Base-by-base conservation (phyloP, 192 early-diverging fungal species). In the Pilaira anomala region DNA sequence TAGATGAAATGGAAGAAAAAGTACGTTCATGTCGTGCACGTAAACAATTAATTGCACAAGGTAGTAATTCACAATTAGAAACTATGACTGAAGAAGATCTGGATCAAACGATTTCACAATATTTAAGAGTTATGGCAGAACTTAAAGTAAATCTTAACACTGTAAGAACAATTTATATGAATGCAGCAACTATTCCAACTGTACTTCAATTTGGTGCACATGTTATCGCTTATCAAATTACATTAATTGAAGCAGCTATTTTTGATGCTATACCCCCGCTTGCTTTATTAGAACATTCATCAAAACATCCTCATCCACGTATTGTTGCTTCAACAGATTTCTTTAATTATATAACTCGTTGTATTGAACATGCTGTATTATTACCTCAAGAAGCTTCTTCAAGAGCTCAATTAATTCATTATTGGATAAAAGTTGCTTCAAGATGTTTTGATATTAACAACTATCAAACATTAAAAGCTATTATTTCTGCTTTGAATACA, bases 281-380 rank as follows among this genome's bases (percentile, higher is more conserved):
- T 3, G 80, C 87, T 40, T 62, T 92, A 12, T 49, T 90, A 11
- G 63, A 70, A 7, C 88, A 92, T 53, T 84, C 86, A 0, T 78
- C 89, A 0, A 80, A 85, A 33, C 71, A 76, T 22, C 87, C 87
- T 8, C 76, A 85, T 36, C 79, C 83, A 21, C 78, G 79, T 7
- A 81, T 92, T 25, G 84, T 84, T 42, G 83, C 83, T 0, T 82
- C 79, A 3, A 83, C 90, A 12, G 89, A 91, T 48, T 88, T 88
- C 70, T 92, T 92, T 80, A 92, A 92, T 59, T 91, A 89, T 67
- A 49, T 91, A 22, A 87, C 89, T 13, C 77, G 90, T 5, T 60
- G 86, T 51, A 80, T 92, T 21, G 90, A 92, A 70, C 81, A 79
- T 68, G 80, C 88, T 3, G 83, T 92, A 42, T 62, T 92, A 40